Evolutionary conservation across 345 rosid species (phyloP), one percentile per base, ranked within the genome.

Genomic region (Kandelia obovata): DNA sequence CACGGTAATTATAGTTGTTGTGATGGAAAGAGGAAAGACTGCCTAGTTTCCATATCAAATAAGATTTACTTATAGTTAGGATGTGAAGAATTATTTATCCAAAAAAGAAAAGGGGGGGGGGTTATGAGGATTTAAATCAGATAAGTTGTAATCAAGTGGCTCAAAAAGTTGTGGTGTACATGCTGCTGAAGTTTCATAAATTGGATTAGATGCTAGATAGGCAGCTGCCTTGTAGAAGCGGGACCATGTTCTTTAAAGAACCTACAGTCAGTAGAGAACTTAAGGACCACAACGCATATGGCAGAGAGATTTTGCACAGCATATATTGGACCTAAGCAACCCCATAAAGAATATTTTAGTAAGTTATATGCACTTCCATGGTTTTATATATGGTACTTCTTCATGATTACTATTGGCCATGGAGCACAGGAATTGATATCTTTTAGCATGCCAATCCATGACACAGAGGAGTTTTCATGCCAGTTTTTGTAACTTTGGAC

Each of bases 191-290:
- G 43, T 62, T 72, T 62, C 16, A 65, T 69, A 35, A 35, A 53
- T 15, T 71, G 62, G 66, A 63, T 39, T 57, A 69, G 74, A 71
- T 69, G 72, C 67, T 72, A 67, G 58, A 74, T 62, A 58, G 72
- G 57, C 61, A 70, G 56, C 71, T 57, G 28, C 51, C 30, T 60
- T 47, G 57, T 71, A 78, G 82, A 78, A 75, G 83, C 80, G 84
- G 90, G 90, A 86, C 90, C 90, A 84, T 79, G 69, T 77, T 79
- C 86, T 82, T 86, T 82, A 82, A 79, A 79, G 88, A 86, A 82
- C 76, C 86, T 75, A 81, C 77, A 68, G 62, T 21, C 53, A 1
- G 80, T 71, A 71, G 52, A 67, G 58, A 43, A 43, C 49, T 53
- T 47, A 63, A 63, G 66, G 66, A 64, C 65, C 69, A 66, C 86